These are phyloP conservation scores for Monosporascus sp. DNA, from an alignment of 2,329 filamentous ascomycete genomes.

Conservation along the genomic window DNA sequence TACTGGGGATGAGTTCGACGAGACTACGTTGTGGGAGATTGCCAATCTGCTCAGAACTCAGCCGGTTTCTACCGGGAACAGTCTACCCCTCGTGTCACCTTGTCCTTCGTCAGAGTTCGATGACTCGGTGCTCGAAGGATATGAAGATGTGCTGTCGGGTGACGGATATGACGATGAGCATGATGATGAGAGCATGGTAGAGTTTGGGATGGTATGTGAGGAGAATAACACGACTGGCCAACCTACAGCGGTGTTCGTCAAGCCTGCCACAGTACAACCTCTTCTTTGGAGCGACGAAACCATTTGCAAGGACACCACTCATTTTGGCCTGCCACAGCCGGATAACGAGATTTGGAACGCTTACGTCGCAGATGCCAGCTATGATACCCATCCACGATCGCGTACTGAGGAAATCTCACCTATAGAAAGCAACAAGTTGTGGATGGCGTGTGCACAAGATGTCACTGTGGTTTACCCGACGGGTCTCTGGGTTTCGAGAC, in stretches of 20 bases:
- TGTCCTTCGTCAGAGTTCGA: slow-evolving; percentile 9
- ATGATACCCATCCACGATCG: not conserved
- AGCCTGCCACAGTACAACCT: not conserved
- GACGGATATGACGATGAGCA: slow-evolving; percentile 19
- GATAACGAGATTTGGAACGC: slow-evolving; percentile 2
- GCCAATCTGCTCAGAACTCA: slow-evolving; percentile 51
- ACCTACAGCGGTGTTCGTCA: slow-evolving; percentile 15
- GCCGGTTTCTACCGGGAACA: slow-evolving; percentile 46
- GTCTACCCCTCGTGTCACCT: slow-evolving; percentile 36
- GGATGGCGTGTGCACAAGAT: not conserved
- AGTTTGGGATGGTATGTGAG: slow-evolving; percentile 19
- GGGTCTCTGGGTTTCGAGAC: not conserved
- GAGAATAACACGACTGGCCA: slow-evolving; percentile 24
- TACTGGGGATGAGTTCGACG: slow-evolving; percentile 52
- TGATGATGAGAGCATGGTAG: slow-evolving; percentile 13
- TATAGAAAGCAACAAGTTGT: slow-evolving; percentile 4
- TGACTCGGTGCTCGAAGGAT: slow-evolving; percentile 26
- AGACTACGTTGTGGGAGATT: slow-evolving; percentile 60
- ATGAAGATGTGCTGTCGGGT: slow-evolving; percentile 28
- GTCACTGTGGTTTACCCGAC: not conserved
- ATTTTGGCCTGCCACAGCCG: slow-evolving; percentile 15
- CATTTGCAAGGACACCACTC: slow-evolving; percentile 1
- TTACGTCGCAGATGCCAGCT: not conserved
- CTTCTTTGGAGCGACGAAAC: slow-evolving; percentile 16
- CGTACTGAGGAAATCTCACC: not conserved